Evolutionary conservation across 2,329 filamentous ascomycete genomes (phyloP).

Genomic region (Apiospora saccharicola): DNA sequence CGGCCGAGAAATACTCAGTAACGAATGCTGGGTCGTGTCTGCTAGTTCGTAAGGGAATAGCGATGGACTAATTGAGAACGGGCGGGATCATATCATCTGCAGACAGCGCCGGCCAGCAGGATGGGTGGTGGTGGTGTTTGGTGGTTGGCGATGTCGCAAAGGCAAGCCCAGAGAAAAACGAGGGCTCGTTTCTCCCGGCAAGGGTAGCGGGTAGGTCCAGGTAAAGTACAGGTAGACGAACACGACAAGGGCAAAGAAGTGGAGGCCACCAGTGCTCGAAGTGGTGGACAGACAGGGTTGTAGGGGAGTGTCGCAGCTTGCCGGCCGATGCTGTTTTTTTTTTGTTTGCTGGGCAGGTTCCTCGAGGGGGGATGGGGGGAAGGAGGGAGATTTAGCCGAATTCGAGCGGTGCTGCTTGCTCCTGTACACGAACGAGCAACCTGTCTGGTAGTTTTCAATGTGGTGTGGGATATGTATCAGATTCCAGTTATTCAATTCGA

Average conservation of each 20-base stretch:
- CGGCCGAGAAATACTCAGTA: conserved; percentile 22
- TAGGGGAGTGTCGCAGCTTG: conserved; percentile 7
- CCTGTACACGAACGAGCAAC: no score
- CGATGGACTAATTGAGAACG: conserved; percentile 8
- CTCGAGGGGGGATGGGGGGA: not conserved
- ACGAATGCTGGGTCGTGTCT: conserved; percentile 8
- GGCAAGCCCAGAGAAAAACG: conserved; percentile 9
- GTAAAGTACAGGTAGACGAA: not conserved
- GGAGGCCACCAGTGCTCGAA: conserved; percentile 8
- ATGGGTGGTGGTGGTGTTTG: conserved; percentile 6
- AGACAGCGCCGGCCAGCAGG: conserved; percentile 15
- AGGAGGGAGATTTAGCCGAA: not conserved
- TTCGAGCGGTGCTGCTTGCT: no score
- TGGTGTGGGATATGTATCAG: not conserved
- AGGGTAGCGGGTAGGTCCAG: not conserved
- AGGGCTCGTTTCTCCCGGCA: not conserved
- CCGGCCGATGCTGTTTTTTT: not conserved
- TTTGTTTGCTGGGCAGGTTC: not conserved
- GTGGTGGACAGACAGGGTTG: conserved; percentile 12
- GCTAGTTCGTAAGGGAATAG: not conserved
- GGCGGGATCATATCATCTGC: conserved; percentile 11
- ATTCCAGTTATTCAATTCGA: not conserved
- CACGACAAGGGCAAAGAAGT: not conserved
- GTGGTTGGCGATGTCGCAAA: conserved; percentile 21
- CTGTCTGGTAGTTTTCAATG: not conserved